Conservation (phyloP, 164 flowering plant genomes). For the Macadamia integrifolia region DNA sequence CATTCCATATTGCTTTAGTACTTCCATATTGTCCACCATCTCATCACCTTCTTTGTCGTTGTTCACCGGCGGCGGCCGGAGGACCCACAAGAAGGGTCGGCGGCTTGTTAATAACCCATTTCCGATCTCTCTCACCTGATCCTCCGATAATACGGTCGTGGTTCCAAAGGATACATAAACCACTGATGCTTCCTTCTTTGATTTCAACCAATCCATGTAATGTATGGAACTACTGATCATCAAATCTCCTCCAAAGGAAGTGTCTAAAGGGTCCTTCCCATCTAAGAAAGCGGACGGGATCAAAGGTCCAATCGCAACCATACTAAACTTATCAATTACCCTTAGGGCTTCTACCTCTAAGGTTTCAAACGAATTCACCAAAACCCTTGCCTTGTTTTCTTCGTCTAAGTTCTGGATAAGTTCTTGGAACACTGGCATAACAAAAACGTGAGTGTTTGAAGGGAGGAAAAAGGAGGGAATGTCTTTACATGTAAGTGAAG, state of each 20-base stretch:
- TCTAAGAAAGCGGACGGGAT: conserved; percentile 41
- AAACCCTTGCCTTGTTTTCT: conserved; percentile 24
- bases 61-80: neutral
- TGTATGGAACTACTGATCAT: neutral
- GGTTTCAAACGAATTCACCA: conserved; percentile 49
- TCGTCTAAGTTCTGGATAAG: conserved; percentile 23
- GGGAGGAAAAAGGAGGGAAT: conserved; percentile 34
- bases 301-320: conserved; percentile 51
- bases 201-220: conserved; percentile 26
- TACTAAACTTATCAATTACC: conserved; percentile 13
- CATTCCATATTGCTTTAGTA: neutral
- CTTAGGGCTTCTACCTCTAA: conserved; percentile 40
- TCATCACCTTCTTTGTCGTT: too few species aligned
- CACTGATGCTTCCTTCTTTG: conserved; percentile 27
- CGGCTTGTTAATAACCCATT: conserved; percentile 15
- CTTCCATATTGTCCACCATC: too few species aligned
- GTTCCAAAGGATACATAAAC: conserved; percentile 43
- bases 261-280: conserved; percentile 19
- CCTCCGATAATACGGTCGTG: conserved; percentile 9
- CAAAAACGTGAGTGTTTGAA: neutral
- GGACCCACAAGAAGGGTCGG: conserved; percentile 39
- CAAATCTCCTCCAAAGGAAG: conserved; percentile 35
- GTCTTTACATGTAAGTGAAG: conserved; percentile 19
- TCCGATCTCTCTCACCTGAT: conserved; percentile 27
- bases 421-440: conserved; percentile 2